Percentiles rank a stretch among this genome's conserved stretches.
phyloP scores from a whole-genome alignment of 2,329 filamentous ascomycete species.

The Aspergillus vadensis region DNA sequence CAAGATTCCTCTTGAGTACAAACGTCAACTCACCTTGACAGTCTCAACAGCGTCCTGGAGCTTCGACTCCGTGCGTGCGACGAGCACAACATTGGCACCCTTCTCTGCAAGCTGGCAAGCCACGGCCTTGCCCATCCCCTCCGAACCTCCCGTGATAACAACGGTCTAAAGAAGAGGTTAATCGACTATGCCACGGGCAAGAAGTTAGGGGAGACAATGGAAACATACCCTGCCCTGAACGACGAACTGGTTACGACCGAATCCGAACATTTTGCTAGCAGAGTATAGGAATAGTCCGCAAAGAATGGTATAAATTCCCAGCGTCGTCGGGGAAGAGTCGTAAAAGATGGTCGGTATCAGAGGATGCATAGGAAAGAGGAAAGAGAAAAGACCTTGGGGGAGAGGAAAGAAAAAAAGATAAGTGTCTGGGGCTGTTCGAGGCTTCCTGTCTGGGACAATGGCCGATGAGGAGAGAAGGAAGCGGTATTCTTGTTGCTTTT shows the following conservation, averaged over 20 bases:
- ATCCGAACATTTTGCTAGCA: conserved; percentile 43
- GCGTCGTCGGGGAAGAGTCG: conserved; percentile 27
- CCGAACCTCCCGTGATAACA: conserved; percentile 85
- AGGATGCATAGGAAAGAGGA: conserved; percentile 26
- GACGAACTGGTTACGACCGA: conserved; percentile 71
- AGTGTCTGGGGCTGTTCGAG: conserved; percentile 6
- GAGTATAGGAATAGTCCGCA: conserved; percentile 37
- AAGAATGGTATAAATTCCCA: conserved; percentile 37
- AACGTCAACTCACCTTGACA: conserved; percentile 56
- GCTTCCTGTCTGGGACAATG: conserved; percentile 9
- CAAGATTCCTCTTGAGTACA: not conserved
- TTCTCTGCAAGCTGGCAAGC: conserved; percentile 75
- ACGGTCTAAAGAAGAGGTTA: conserved; percentile 64
- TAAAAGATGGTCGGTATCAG: conserved; percentile 22
- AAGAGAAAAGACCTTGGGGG: conserved; percentile 11
- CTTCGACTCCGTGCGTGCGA: conserved; percentile 75
- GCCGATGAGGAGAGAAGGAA: not conserved
- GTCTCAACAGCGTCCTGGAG: conserved; percentile 69
- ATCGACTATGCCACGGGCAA: not conserved
- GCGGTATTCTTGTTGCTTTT: too few relatives aligned
- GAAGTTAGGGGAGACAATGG: not conserved
- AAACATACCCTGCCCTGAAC: conserved; percentile 76
- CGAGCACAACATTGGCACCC: conserved; percentile 83
- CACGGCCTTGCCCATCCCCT: conserved; percentile 82
- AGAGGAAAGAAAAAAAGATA: conserved; percentile 11